A percentile compares a stretch with the other conserved stretches of the same genome.
phyloP scores from a whole-genome alignment of 169 alveolate species.

The Besnoitia besnoiti region DNA sequence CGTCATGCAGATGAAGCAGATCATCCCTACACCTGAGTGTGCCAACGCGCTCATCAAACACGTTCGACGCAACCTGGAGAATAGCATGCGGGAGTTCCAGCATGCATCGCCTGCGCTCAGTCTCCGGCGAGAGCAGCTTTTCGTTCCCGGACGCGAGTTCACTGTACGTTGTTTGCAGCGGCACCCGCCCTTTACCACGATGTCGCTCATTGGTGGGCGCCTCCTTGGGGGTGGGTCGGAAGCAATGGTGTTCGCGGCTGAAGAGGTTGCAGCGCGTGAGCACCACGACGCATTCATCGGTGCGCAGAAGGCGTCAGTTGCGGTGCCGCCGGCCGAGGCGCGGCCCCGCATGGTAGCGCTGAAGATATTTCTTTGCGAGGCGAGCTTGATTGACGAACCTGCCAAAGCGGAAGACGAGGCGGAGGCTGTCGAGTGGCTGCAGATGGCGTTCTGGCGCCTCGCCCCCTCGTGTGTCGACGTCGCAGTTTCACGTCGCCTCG shows the following conservation, averaged over 20 bases:
- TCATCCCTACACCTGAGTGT: neutral
- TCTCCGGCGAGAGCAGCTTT: neutral
- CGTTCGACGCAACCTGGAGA: constrained; percentile 3
- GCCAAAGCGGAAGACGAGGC: constrained; percentile 11
- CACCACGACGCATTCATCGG: neutral
- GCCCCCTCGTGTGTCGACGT: neutral
- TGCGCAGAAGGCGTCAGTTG: neutral
- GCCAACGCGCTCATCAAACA: neutral
- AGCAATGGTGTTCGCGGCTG: constrained; percentile 42
- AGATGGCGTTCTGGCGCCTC: constrained; percentile 43
- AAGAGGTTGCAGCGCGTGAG: neutral
- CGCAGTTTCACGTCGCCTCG: neutral
- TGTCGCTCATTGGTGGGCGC: constrained; percentile 1
- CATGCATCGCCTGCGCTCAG: constrained; percentile 13
- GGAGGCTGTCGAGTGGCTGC: constrained; percentile 28
- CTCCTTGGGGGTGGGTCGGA: constrained; percentile 37
- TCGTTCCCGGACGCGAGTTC: neutral
- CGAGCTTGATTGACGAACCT: neutral
- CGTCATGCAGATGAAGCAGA: neutral
- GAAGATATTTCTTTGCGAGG: constrained; percentile 15
- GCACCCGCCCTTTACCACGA: neutral
- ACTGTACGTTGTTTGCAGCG: neutral
- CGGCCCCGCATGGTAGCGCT: neutral
- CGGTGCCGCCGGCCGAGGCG: neutral
- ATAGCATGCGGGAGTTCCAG: constrained; percentile 20